Evolutionary conservation across 257 asterid species (phyloP), one percentile per base, ranked within the genome.

Genomic region (Lycium barbarum): DNA sequence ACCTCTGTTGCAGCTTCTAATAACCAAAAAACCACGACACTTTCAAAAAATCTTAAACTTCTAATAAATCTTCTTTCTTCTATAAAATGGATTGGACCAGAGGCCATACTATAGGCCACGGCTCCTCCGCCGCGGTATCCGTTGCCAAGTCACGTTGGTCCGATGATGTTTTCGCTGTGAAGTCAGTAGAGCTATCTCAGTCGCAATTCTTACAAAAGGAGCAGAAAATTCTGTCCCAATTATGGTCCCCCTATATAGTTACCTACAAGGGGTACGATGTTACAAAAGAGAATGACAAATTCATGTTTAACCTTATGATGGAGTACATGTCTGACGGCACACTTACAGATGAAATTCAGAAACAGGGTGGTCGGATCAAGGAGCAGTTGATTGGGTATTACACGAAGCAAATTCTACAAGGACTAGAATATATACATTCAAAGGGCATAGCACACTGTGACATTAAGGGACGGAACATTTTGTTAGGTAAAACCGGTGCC

Each of bases 361-460:
- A 82, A 33, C 57, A 82, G 14, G 88, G 89, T 4, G 90, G 93
- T 57, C 62, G 65, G 45, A 81, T 93, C 0, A 72, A 86, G 18
- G 98, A 95, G 57, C 13, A 83, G 3, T n/a, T 47, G 88, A 84
- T 91, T 49, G 20, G 92, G 4, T 59, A 6, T 47, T 89, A 92
- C 84, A 68, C 94, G 0, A 9, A 86, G 68, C 94, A 90, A 10
- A 87, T 95, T 11, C 33, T 87, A 0, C 85, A 70, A 57, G 99
- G 99, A 54, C 12, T 94, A 11, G 95, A 87, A 59, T 93, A 93
- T 18, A 58, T 95, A 61, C 97, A 95, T 81, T 90, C 97, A 0
- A 93, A 83, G 13, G 93, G 93, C 0, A 70, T 94, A 36, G 98
- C 89, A 85, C 98, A 95, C 90, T 91, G 97, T 67, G 98, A 95